A percentile compares a stretch with the other conserved stretches of the same genome.
These are phyloP conservation scores for Blumeriella jaapii DNA, from an alignment of 2,329 filamentous ascomycete species.

Conservation along the genomic window DNA sequence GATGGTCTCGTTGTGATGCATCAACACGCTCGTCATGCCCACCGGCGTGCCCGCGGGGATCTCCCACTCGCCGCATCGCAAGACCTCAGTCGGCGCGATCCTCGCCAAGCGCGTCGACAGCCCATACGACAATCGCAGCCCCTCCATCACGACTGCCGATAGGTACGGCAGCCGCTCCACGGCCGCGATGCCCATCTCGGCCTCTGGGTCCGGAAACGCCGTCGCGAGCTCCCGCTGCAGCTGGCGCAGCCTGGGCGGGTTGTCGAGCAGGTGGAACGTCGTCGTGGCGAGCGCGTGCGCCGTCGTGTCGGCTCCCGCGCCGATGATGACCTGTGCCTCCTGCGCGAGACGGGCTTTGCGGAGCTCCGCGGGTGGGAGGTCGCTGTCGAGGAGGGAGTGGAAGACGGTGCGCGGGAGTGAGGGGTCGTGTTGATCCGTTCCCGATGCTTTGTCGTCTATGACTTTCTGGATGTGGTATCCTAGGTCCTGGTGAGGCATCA, in stretches of 20 bases:
- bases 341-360: slow-evolving; percentile 5
- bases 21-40: slow-evolving; percentile 29
- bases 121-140: slow-evolving; percentile 26
- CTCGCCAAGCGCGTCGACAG: slow-evolving; percentile 23
- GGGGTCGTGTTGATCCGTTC: slow-evolving; percentile 4
- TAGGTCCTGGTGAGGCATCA: neutral
- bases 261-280: slow-evolving; percentile 28
- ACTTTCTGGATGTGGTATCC: slow-evolving; percentile 4
- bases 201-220: slow-evolving; percentile 8
- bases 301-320: slow-evolving; percentile 25
- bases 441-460: slow-evolving; percentile 3
- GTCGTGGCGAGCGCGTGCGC: slow-evolving; percentile 27
- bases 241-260: slow-evolving; percentile 22
- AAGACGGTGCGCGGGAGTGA: slow-evolving; percentile 20
- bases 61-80: slow-evolving; percentile 13
- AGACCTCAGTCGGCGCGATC: slow-evolving; percentile 19
- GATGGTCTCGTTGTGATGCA: slow-evolving; percentile 31
- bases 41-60: slow-evolving; percentile 28
- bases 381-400: slow-evolving; percentile 18
- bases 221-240: slow-evolving; percentile 28
- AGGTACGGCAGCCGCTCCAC: slow-evolving; percentile 26
- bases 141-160: slow-evolving; percentile 27
- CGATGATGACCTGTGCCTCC: slow-evolving; percentile 5
- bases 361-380: slow-evolving; percentile 25
- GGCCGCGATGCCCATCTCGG: slow-evolving; percentile 1